Evolutionary conservation across 2,329 filamentous ascomycete genomes (phyloP), one percentile per base, ranked within the genome.

Genomic region (Colletotrichum neosansevieriae): DNA sequence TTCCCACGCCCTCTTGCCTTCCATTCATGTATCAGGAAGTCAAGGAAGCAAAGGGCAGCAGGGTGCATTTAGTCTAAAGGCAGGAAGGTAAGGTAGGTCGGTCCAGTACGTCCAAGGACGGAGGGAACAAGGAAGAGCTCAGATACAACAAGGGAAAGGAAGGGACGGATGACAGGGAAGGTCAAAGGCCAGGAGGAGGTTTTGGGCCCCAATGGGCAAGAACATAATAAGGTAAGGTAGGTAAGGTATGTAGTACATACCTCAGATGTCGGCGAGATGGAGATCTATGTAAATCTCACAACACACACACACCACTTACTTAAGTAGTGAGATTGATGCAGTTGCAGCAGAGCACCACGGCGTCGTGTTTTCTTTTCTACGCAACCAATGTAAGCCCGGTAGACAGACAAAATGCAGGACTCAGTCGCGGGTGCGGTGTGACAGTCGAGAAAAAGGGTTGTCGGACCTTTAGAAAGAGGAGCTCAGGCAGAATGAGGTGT

Each of bases 311-410:
- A n/a, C n/a, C n/a, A n/a, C n/a, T n/a, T 11, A 13, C 36, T 13
- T 13, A 2, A 38, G 5, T 10, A 2, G 34, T 38, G 36, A 11
- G 36, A 36, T 19, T 57, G 38, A 58, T 60, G 44, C 12, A 24
- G 32, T 38, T 60, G 32, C 45, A 19, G 47, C 36, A n/a, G 24
- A 32, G 13, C 29, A 29, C 29, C 29, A 29, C 29, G 29, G 29
- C 36, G 49, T 44, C 47, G 15, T 62, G 44, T 49, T n/a, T 47
- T 36, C 29, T 44, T 51, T 66, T 51, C 38, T 17, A 24, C 58
- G 59, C 36, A 50, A 58, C 58, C 34, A 47, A 56, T 70, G 40
- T 54, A 51, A 63, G 51, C 29, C 29, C 17, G 53, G 50, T 34
- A 24, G 59, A 49, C 19, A 63, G 29, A 29, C 29, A 29, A 29